These are phyloP conservation scores for Jackrogersella multiformis DNA, from an alignment of 495 filamentous ascomycete genomes.

Conservation along the genomic window DNA sequence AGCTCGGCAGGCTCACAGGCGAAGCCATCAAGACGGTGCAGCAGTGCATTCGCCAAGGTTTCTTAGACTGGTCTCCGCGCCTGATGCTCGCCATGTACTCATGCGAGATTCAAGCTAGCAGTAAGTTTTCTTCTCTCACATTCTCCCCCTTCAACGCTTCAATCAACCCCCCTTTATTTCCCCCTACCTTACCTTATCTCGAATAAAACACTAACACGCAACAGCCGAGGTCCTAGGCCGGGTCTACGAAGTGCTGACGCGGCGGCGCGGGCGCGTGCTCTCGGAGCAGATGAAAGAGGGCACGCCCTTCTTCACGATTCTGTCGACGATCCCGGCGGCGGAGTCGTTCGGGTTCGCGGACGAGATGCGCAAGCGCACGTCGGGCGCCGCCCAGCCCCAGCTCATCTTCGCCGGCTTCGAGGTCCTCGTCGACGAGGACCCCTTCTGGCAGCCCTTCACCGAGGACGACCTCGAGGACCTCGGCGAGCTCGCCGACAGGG, in stretches of 20 bases:
- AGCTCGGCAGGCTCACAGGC: slow-evolving; percentile 83
- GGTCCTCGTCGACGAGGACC: slow-evolving; percentile 83
- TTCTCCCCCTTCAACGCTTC: neutral
- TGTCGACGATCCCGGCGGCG: slow-evolving; percentile 84
- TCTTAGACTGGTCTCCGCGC: slow-evolving; percentile 94
- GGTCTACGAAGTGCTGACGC: slow-evolving; percentile 92
- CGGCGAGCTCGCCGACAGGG: slow-evolving; percentile 88
- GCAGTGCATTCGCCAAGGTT: slow-evolving; percentile 83
- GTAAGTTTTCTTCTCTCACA: slow-evolving; percentile 58
- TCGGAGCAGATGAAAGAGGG: slow-evolving; percentile 94
- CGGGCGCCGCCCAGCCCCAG: slow-evolving; percentile 89
- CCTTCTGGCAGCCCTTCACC: slow-evolving; percentile 96
- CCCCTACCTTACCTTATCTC: too few relatives aligned
- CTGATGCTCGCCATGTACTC: slow-evolving; percentile 98
- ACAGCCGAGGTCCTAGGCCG: slow-evolving; percentile 91
- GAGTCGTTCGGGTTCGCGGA: slow-evolving; percentile 96
- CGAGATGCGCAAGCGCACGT: slow-evolving; percentile 94
- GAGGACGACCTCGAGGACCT: slow-evolving; percentile 97
- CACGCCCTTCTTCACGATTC: slow-evolving; percentile 94
- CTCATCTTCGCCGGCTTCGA: slow-evolving; percentile 93
- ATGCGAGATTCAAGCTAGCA: slow-evolving; percentile 94
- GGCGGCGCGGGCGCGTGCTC: slow-evolving; percentile 87
- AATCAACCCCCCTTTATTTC: too few relatives aligned
- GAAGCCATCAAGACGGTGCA: slow-evolving; percentile 90
- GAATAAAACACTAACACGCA: slow-evolving; percentile 22